phyloP scores from a whole-genome alignment of 2,329 filamentous ascomycete genomes.

The Onygena corvina region DNA sequence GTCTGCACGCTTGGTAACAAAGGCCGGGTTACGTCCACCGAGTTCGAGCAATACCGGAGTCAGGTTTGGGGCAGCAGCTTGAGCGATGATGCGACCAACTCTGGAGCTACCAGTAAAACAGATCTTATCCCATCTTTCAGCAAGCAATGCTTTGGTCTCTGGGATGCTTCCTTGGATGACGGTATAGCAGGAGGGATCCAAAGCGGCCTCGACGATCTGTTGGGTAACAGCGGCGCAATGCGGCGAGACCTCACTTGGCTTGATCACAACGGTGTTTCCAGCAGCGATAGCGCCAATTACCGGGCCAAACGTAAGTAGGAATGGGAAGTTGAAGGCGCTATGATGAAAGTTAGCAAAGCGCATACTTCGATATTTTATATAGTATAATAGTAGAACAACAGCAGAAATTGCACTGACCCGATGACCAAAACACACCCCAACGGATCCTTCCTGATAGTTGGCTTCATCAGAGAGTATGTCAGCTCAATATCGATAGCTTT shows the following conservation, averaged over 20 bases:
- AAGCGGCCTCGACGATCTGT: constrained; percentile 60
- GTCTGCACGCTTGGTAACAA: constrained; percentile 75
- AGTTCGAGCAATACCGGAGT: constrained; percentile 85
- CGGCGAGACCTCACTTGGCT: constrained; percentile 76
- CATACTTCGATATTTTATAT: neutral
- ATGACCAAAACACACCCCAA: constrained; percentile 74
- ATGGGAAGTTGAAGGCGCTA: constrained; percentile 82
- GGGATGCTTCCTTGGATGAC: constrained; percentile 70
- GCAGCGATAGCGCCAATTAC: constrained; percentile 82
- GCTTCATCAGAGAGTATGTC: constrained; percentile 55
- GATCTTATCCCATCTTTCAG: constrained; percentile 94
- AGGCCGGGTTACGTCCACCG: constrained; percentile 82
- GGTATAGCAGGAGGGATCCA: constrained; percentile 65
- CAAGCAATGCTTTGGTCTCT: constrained; percentile 69
- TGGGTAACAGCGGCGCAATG: constrained; percentile 65
- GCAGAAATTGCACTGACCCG: constrained; percentile 40
- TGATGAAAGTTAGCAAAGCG: constrained; percentile 4
- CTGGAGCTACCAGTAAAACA: constrained; percentile 76
- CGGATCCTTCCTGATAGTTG: constrained; percentile 75
- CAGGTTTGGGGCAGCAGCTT: constrained; percentile 77
- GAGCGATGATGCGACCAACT: constrained; percentile 76
- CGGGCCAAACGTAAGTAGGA: constrained; percentile 66
- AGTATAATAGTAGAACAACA: neutral
- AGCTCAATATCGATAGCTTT: constrained; percentile 56
- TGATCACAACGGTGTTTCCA: constrained; percentile 79